Conservation (phyloP, 495 filamentous ascomycete species). For the Neurospora sp. region DNA sequence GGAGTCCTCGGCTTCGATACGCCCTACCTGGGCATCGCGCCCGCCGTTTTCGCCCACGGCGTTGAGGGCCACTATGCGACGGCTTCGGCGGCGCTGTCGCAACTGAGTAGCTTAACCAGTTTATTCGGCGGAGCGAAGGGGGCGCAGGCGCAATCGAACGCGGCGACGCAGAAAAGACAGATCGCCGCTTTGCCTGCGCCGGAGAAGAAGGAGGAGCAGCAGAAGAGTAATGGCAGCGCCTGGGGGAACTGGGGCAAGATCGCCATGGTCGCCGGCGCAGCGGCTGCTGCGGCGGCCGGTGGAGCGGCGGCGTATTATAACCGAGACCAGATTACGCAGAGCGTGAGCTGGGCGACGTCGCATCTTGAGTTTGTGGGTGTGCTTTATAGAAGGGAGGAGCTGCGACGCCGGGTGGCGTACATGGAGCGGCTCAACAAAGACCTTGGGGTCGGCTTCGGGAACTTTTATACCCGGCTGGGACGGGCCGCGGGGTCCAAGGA, state of each 20-base stretch:
- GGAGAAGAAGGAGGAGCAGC: conserved; percentile 8
- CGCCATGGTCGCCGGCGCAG: conserved; percentile 74
- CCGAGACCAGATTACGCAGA: conserved; percentile 61
- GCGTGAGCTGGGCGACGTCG: conserved; percentile 70
- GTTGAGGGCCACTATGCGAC: conserved; percentile 78
- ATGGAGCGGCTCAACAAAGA: conserved; percentile 47
- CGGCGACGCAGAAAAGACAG: conserved; percentile 14
- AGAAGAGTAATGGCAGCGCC: conserved; percentile 31
- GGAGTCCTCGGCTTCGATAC: conserved; percentile 93
- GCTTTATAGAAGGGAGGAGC: conserved; percentile 65
- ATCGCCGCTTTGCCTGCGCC: conserved; percentile 24
- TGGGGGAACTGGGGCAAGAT: conserved; percentile 66
- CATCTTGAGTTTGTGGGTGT: conserved; percentile 96
- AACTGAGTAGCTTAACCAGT: conserved; percentile 51
- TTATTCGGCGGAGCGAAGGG: conserved; percentile 44
- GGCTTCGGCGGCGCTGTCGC: conserved; percentile 56
- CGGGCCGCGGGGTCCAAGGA: conserved; percentile 39
- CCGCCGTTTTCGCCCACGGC: conserved; percentile 78
- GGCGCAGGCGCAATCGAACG: conserved; percentile 12
- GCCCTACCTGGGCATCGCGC: conserved; percentile 82
- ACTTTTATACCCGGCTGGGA: conserved; percentile 78
- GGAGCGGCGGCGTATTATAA: conserved; percentile 81
- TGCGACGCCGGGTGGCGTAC: conserved; percentile 53
- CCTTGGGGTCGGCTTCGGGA: conserved; percentile 57
- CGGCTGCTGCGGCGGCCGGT: conserved; percentile 72